These are phyloP conservation scores for Herpetomonas tarakana DNA, from an alignment of 208 protist species.

Conservation along the genomic window DNA sequence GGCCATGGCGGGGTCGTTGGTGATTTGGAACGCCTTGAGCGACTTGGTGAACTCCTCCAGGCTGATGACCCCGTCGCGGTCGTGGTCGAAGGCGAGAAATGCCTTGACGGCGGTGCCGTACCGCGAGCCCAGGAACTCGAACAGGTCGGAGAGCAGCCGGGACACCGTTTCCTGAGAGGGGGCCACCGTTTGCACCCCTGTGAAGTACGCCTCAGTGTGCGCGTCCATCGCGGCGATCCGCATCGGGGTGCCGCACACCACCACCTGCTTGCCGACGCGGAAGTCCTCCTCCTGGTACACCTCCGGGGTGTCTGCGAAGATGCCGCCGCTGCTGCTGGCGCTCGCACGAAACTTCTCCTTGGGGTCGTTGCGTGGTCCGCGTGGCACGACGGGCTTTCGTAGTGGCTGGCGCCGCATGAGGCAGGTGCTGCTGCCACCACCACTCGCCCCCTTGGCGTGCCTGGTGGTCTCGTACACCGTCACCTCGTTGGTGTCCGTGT, in stretches of 20 bases:
- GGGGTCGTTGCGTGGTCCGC: slow-evolving; percentile 37
- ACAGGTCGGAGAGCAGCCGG: slow-evolving; percentile 57
- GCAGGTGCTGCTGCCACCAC: slow-evolving; percentile 41
- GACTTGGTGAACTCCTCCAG: slow-evolving; percentile 63
- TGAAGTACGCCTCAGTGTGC: slow-evolving; percentile 71
- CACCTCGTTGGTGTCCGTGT: slow-evolving; percentile 89
- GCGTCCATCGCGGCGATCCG: slow-evolving; percentile 72
- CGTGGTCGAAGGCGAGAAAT: slow-evolving; percentile 80
- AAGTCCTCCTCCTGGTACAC: slow-evolving; percentile 73
- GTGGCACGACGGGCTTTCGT: slow-evolving; percentile 41
- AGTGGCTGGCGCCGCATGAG: slow-evolving; percentile 70
- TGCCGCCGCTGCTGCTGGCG: slow-evolving; percentile 4
- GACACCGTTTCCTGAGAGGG: slow-evolving; percentile 40
- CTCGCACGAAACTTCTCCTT: background rate
- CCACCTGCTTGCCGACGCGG: slow-evolving; percentile 53
- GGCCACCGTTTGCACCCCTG: slow-evolving; percentile 15
- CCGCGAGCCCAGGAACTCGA: slow-evolving; percentile 62
- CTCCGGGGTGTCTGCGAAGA: slow-evolving; percentile 9
- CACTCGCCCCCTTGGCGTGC: slow-evolving; percentile 65
- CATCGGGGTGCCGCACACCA: slow-evolving; percentile 71
- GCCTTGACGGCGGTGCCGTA: slow-evolving; percentile 73
- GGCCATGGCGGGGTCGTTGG: slow-evolving; percentile 47
- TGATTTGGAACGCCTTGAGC: slow-evolving; percentile 74
- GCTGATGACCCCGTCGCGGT: slow-evolving; percentile 80
- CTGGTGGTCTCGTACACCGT: slow-evolving; percentile 69